Evolutionary conservation across 1,139 yeast genomes (phyloP), one percentile per base, ranked within the genome.

Genomic region (Hemisphaericaspora lyxosophila): DNA sequence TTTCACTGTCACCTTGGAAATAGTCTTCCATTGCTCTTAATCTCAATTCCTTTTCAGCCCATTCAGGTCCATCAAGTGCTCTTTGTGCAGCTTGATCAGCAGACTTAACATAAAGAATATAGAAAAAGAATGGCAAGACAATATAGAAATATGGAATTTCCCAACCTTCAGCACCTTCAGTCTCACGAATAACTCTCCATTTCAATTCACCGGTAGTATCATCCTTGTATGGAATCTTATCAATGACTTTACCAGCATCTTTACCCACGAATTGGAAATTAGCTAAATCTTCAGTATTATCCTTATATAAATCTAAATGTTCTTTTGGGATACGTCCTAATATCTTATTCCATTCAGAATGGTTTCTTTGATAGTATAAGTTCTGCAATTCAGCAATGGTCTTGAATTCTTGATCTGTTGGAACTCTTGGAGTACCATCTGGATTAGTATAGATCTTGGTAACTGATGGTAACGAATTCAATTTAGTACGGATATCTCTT

Each of bases 31-130:
- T 75, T 46, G 88, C 90, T 72, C 95, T 83, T 60, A 84, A 74
- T 57, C 87, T 73, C 61, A 86, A 76, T 67, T 86, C 95, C 59
- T 85, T 81, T 60, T 80, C 79, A 31, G 95, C 95, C 95, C 95
- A 86, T 54, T 81, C 86, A 42, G 78, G 67, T 56, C 77, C 77
- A 33, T 70, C 75, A 32, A 54, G 47, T 39, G 63, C 73, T 53
- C 75, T 63, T 50, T 62, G 61, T 50, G 60, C 64, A 64, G 63
- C 61, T 51, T 70, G 75, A 31, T 73, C 59, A 35, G 74, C 69
- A 57, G 70, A 70, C 57, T 71, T 71, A 45, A 73, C 58, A 54
- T 71, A 71, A 35, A 66, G 62, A 32, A 70, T 60, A 46, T 67
- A 71, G 34, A 61, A 57, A 47, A 70, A 69, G 31, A 70, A 60